phyloP scores from a whole-genome alignment of 495 filamentous ascomycete species.

The Talaromyces ruber region DNA sequence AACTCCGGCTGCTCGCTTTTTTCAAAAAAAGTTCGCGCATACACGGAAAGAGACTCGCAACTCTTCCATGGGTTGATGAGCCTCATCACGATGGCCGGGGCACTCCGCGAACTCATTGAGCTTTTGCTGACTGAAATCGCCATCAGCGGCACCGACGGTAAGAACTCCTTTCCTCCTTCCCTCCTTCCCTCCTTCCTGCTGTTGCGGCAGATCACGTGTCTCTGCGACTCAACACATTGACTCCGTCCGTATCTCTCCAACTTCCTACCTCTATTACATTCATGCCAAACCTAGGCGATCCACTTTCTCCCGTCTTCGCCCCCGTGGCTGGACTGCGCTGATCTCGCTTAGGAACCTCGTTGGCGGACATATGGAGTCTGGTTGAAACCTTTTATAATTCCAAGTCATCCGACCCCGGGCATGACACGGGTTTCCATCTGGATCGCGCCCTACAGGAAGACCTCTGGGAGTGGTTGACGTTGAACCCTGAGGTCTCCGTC shows the following conservation, averaged over 20 bases:
- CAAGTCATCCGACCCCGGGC: background rate
- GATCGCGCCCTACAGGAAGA: conserved; percentile 43
- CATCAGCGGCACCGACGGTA: conserved; percentile 59
- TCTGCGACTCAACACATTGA: background rate
- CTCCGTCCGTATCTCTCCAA: background rate
- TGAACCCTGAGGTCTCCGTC: conserved; percentile 44
- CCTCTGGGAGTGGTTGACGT: conserved; percentile 48
- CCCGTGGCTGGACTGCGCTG: background rate
- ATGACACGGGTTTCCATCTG: conserved; percentile 17
- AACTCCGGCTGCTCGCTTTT: background rate
- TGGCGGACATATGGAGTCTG: conserved; percentile 27
- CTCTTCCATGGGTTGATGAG: background rate
- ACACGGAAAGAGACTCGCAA: background rate
- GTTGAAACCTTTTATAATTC: conserved; percentile 31
- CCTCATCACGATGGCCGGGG: conserved; percentile 46
- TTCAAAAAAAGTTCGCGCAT: background rate
- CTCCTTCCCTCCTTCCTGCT: conserved; percentile 9
- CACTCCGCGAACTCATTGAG: conserved; percentile 62
- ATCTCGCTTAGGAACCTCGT: conserved; percentile 26
- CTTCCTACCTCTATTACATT: background rate
- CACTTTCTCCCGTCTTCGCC: background rate
- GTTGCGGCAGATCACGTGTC: conserved; percentile 1
- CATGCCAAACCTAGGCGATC: background rate
- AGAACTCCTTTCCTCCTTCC: conserved; percentile 15
- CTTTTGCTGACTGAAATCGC: conserved; percentile 67